phyloP scores from a whole-genome alignment of 331 rosid genomes.

The Acacia pycnantha region DNA sequence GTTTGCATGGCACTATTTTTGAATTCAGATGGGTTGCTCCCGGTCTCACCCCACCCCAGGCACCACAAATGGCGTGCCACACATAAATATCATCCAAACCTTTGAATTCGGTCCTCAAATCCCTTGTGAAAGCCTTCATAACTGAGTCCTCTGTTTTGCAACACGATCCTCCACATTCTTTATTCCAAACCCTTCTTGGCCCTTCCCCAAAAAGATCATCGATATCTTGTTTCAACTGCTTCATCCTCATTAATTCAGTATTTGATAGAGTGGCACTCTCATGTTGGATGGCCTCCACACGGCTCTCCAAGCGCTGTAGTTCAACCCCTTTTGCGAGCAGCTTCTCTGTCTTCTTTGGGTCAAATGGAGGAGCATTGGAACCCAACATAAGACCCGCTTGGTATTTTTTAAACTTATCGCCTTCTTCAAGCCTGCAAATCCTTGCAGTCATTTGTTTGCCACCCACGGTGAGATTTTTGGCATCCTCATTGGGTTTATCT shows the following conservation, averaged over 20 bases:
- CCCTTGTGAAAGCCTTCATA: slow-evolving; percentile 74
- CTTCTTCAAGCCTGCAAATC: slow-evolving; percentile 65
- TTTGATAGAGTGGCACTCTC: slow-evolving; percentile 33
- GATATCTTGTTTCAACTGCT: slow-evolving; percentile 51
- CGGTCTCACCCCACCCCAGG: slow-evolving; percentile 95
- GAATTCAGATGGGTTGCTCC: slow-evolving; percentile 60
- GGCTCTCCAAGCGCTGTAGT: slow-evolving; percentile 48
- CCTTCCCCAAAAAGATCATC: slow-evolving; percentile 51
- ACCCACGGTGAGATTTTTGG: slow-evolving; percentile 60
- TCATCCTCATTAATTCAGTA: slow-evolving; percentile 39
- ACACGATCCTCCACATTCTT: slow-evolving; percentile 30
- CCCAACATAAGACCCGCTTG: slow-evolving; percentile 52
- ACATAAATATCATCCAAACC: slow-evolving; percentile 78
- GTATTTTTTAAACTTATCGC: slow-evolving; percentile 69
- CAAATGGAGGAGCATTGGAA: slow-evolving; percentile 54
- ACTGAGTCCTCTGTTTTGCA: slow-evolving; percentile 36
- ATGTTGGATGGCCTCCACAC: slow-evolving; percentile 34
- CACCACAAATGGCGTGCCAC: slow-evolving; percentile 91
- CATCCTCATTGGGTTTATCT: slow-evolving; percentile 52
- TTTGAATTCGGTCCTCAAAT: slow-evolving; percentile 63
- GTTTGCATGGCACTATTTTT: slow-evolving; percentile 55
- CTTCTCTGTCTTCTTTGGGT: slow-evolving; percentile 54
- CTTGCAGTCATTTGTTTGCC: slow-evolving; percentile 81
- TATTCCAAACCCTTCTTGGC: neutral
- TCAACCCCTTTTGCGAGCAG: slow-evolving; percentile 61